phyloP scores from a whole-genome alignment of 805 yeast genomes.

The Saccharomyces kudriavzevii region DNA sequence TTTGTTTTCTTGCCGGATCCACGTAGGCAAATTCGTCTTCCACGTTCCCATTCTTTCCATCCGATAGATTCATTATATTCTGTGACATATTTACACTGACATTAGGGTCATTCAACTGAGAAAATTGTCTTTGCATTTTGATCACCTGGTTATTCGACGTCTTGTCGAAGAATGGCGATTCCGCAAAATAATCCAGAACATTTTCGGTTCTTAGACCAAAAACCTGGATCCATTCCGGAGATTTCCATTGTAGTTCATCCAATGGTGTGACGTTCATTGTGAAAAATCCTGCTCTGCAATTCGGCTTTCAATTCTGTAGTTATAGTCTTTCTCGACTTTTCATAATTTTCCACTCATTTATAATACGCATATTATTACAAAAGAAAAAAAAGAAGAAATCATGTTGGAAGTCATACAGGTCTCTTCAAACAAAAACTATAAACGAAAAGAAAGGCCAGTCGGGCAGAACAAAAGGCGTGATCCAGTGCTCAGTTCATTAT shows the following conservation, averaged over 20 bases:
- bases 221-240: conserved; percentile 94
- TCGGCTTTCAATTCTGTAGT: background rate
- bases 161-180: conserved; percentile 91
- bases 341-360: background rate
- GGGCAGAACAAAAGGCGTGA: background rate
- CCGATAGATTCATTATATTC: background rate
- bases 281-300: background rate
- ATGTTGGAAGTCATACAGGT: background rate
- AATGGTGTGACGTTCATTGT: conserved; percentile 31
- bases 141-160: conserved; percentile 90
- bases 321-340: background rate
- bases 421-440: background rate
- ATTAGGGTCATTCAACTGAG: conserved; percentile 12
- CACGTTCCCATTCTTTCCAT: conserved; percentile 1
- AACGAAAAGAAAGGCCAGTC: background rate
- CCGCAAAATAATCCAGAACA: conserved; percentile 86
- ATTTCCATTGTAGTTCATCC: conserved; percentile 93
- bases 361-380: background rate
- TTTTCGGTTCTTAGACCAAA: conserved; percentile 82
- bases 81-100: conserved; percentile 1
- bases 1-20: conserved; percentile 19
- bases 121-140: conserved; percentile 88
- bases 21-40: conserved; percentile 15
- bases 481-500: background rate
- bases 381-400: background rate